Evolutionary conservation across 148 eudicot species (phyloP).

Genomic region (Pharnaceum exiguum): DNA sequence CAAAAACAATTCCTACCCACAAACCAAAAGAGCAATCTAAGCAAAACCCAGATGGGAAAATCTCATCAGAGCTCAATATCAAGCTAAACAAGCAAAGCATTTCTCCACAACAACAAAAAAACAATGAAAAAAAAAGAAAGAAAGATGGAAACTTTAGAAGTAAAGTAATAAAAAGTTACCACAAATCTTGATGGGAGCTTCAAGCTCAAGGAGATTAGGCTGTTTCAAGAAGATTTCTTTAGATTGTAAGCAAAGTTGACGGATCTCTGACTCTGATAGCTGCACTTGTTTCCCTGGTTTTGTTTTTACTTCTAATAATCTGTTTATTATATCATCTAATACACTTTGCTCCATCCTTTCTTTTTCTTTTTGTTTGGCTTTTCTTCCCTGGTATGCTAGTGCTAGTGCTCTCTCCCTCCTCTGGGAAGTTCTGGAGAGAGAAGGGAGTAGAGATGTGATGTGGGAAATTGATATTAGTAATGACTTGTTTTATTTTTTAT

Average conservation of each 20-base stretch:
- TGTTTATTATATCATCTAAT: conserved; percentile 58
- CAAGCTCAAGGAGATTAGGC: conserved; percentile 79
- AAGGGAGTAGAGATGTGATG: neutral
- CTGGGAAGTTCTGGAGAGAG: neutral
- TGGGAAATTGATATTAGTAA: too few relatives aligned
- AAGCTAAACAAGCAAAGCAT: too few relatives aligned
- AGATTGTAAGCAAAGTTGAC: conserved; percentile 68
- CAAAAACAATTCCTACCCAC: too few relatives aligned
- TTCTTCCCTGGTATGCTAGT: neutral
- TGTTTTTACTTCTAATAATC: conserved; percentile 56
- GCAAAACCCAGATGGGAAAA: too few relatives aligned
- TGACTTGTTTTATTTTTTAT: too few relatives aligned
- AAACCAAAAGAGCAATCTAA: too few relatives aligned
- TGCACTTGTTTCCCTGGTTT: conserved; percentile 80
- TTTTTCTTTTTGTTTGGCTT: too few relatives aligned
- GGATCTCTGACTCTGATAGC: conserved; percentile 78
- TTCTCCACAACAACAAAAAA: too few relatives aligned
- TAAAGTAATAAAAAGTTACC: conserved; percentile 29
- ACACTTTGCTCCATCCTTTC: conserved; percentile 42
- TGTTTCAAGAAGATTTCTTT: conserved; percentile 69
- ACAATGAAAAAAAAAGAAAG: too few relatives aligned
- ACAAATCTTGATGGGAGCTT: conserved; percentile 88
- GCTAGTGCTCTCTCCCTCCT: neutral
- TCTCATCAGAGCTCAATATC: too few relatives aligned
- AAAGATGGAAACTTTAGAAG: too few relatives aligned